Base-by-base conservation (phyloP, 2,329 filamentous ascomycete genomes). In the Phialocephala sp. region DNA sequence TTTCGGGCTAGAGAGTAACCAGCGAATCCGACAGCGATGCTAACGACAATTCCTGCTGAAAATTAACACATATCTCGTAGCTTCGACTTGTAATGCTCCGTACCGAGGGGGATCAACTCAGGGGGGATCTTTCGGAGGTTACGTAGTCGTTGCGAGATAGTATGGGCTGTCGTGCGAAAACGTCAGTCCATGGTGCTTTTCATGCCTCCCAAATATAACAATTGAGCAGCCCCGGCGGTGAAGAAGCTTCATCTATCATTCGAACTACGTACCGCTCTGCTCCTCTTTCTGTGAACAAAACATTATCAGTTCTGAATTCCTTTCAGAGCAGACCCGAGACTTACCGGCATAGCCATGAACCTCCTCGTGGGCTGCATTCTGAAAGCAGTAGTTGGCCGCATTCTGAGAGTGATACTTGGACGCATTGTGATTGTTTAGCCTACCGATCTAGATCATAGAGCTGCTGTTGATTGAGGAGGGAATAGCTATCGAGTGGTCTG, bases 71-170 rank as follows among this genome's bases (percentile, higher is more conserved):
- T 67, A 59, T 57, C 0, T 60, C 67, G 62, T 62, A 24, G 9
- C 27, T 15, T 56, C 24, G 14, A 11, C 41, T 32, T 18, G 9
- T 14, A 18, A 5, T 35, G 36, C 12, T 11, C 83, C 88, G 80
- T 89, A 97, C 94, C 94, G 75, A 99, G 90, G 77, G 95, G 95
- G 74, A 94, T 88, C 87, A 99, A 86, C 86, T 99, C 95, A 74
- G 93, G 89, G 73, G 95, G 95, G 77, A 98, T 91, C 82, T 89
- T 89, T 87, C 91, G 94, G 77, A 97, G 85, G 79, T 89, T 90
- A 79, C 94, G 91, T 76, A 99, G 85, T 79, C 94, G 92, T 85
- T 98, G 95, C 72, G 94, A 97, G 81, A 98, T 89, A 76, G 94
- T 97, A 84, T 98, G 95, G 79, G 93, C 95, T 99, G 74, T 72